Percentiles rank a stretch among this genome's conserved stretches.
phyloP scores from a whole-genome alignment of 2,329 filamentous ascomycete species.

The Beauveria sp. region DNA sequence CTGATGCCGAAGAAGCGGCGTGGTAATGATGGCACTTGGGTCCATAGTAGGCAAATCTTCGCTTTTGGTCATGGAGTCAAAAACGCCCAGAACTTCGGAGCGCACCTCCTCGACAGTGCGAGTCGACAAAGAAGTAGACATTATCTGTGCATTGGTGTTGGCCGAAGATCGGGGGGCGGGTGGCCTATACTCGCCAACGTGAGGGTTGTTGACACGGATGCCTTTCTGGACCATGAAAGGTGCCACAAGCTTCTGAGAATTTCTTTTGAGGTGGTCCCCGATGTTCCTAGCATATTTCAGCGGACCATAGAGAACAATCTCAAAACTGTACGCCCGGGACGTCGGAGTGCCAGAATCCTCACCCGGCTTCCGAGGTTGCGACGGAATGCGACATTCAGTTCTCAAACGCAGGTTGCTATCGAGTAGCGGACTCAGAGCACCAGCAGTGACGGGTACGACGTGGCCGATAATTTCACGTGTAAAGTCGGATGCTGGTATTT shows the following conservation, averaged over 20 bases:
- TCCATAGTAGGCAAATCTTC: conserved; percentile 72
- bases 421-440: conserved; percentile 63
- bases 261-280: conserved; percentile 56
- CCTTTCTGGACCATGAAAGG: conserved; percentile 61
- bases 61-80: conserved; percentile 71
- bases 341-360: conserved; percentile 57
- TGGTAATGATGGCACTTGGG: conserved; percentile 53
- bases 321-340: conserved; percentile 55
- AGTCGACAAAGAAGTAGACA: conserved; percentile 21
- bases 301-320: conserved; percentile 74
- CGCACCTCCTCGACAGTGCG: conserved; percentile 81
- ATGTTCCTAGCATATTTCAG: conserved; percentile 56
- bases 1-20: conserved; percentile 72
- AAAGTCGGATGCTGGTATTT: conserved; percentile 68
- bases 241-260: conserved; percentile 58
- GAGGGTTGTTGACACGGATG: conserved; percentile 70
- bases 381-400: conserved; percentile 62
- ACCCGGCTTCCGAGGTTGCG: conserved; percentile 52
- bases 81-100: conserved; percentile 76
- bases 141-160: conserved; percentile 18
- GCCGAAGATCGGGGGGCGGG: conserved; percentile 25
- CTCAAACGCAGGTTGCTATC: conserved; percentile 61
- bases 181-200: conserved; percentile 45
- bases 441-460: conserved; percentile 61
- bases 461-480: conserved; percentile 64